Evolutionary conservation across 345 rosid genomes (phyloP), one percentile per base, ranked within the genome.

Genomic region (Eucalyptus cladocalyx): DNA sequence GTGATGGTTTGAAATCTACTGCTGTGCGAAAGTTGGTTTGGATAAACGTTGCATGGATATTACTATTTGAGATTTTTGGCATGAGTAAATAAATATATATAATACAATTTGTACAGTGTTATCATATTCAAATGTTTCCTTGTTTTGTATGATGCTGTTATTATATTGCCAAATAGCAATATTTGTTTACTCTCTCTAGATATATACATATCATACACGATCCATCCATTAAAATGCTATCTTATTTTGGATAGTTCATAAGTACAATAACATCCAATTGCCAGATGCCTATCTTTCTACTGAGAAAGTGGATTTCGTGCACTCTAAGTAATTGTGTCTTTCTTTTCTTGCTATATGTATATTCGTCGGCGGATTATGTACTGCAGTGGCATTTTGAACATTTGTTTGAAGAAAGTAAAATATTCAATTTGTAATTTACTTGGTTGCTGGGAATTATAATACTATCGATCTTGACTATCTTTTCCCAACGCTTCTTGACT

Each of bases 91-190:
- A 62, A 28, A 12, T 60, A 28, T 11, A 12, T 28, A 60, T 28
- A 28, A 28, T 60, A 28, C 1, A 60, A 60, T 60, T 28, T 0
- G 1, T 13, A 60, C 12, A 1, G 2, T 60, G 4, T 65, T 7
- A 30, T 2, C 19, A 34, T 69, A 69, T 34, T 9, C 24, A 19
- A 69, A 34, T 18, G 42, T 69, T 18, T 17, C 43, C 24, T 69
- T 69, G 4, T 18, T 18, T 69, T 18, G 2, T 69, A 69, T 9
- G 23, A 69, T 18, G 26, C 9, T 14, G 21, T n/a, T 15, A n/a
- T 62, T 30, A 12, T 2, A 30, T 62, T 12, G 5, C 5, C 8
- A 13, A 0, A 30, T 0, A 30, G 1, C 34, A 2, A 30, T 62
- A 12, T 62, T 8, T 62, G 7, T 62, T 62, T 28, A 62, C 1